These are phyloP conservation scores for Jaltomata sinuosa DNA, from an alignment of 257 asterid species.

Conservation along the genomic window DNA sequence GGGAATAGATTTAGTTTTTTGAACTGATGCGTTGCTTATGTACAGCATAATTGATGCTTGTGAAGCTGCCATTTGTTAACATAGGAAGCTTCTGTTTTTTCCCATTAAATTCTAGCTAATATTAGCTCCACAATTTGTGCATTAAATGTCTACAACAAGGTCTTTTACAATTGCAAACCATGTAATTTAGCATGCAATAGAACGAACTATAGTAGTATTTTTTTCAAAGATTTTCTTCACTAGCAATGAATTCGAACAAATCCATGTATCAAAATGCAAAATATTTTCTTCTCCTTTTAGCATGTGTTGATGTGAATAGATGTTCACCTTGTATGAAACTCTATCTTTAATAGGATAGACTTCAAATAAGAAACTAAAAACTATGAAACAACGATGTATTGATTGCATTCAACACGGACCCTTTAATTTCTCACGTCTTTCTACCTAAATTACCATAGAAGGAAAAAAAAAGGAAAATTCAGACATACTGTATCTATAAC, in stretches of 20 bases:
- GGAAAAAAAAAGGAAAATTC: background rate
- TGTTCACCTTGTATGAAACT: background rate
- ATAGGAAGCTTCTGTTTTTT: background rate
- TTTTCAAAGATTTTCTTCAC: background rate
- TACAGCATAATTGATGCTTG: background rate
- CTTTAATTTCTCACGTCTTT: background rate
- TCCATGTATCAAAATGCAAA: background rate
- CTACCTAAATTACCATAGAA: background rate
- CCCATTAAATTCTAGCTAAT: background rate
- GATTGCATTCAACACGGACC: background rate
- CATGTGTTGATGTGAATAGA: background rate
- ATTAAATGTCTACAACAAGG: background rate
- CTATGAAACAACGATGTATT: background rate
- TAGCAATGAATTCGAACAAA: background rate
- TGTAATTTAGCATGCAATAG: background rate
- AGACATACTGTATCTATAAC: background rate
- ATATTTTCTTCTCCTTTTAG: background rate
- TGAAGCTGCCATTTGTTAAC: background rate
- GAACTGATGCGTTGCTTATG: background rate
- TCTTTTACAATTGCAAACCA: background rate
- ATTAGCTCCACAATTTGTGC: background rate
- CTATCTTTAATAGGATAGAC: background rate
- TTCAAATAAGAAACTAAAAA: background rate
- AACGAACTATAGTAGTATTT: background rate
- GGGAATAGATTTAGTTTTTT: background rate